Evolutionary conservation across 805 yeast species (phyloP), one percentile per base, ranked within the genome.

Genomic region (Nakazawaea ishiwadae): DNA sequence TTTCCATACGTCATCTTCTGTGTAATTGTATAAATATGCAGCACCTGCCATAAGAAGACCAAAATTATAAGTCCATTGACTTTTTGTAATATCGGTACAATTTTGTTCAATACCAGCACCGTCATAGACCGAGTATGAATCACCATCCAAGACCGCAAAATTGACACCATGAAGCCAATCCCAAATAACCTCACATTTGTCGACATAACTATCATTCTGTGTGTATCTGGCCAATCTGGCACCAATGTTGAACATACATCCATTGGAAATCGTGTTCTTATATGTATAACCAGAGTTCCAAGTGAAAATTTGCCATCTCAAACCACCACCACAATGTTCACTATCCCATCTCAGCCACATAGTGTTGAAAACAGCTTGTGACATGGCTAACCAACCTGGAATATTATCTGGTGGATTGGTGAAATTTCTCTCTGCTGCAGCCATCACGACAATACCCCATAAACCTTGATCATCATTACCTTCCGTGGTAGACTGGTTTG

Each of bases 381-480:
- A 85, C 55, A 90, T 66, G 40, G 78, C 73, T 24, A 88, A 70
- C 97, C 97, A 91, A 44, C 77, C 77, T 14, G 88, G 88, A 41
- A 73, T 60, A 39, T 67, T 74, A 1, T 53, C 45, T 55, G 78
- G 65, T 2, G 95, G 89, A 53, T 81, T 78, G 1, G 86, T 66
- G 57, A 89, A 89, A 63, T 87, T 87, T 56, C 82, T 72, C 60
- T 91, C 98, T 0, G 95, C 95, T 1, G 97, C 97, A 21, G 78
- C 81, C 84, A 91, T 87, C 4, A 80, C 95, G 1, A 95, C 84
- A 46, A 93, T 69, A 4, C 96, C 98, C 98, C 98, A 91, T 60
- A 91, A 88, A 2, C 86, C 96, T 66, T 91, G 98, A 68, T 91
- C 98, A 71, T 91, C 99, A 58, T 91, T 91, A 55, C 98, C 99